Evolutionary conservation across 2,329 filamentous ascomycete species (phyloP).

Genomic region (Aspergillus tanneri): DNA sequence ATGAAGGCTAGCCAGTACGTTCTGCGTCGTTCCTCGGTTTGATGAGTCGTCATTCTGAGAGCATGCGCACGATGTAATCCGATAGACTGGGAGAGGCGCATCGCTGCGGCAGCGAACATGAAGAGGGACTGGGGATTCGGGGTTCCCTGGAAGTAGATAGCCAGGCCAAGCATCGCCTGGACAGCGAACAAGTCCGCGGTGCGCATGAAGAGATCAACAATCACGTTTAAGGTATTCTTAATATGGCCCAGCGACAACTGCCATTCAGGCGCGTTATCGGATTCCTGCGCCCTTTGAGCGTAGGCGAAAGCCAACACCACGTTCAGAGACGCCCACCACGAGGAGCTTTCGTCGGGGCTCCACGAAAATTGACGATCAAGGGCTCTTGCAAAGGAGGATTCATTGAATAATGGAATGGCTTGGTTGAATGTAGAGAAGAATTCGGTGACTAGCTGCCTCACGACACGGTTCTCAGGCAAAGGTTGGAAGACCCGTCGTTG

Average conservation of each 20-base stretch:
- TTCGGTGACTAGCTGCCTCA: slow-evolving; percentile 11
- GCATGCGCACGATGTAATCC: slow-evolving; percentile 20
- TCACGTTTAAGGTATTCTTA: slow-evolving; percentile 21
- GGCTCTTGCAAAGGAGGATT: slow-evolving; percentile 8
- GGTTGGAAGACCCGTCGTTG: slow-evolving; percentile 13
- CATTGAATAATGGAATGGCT: slow-evolving; percentile 14
- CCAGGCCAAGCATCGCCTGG: slow-evolving; percentile 21
- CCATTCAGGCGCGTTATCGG: slow-evolving; percentile 13
- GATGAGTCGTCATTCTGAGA: slow-evolving; percentile 9
- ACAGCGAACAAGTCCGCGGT: slow-evolving; percentile 19
- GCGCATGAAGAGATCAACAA: slow-evolving; percentile 19
- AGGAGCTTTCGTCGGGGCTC: slow-evolving; percentile 21
- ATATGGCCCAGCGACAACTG: slow-evolving; percentile 19
- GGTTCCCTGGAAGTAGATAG: slow-evolving; percentile 25
- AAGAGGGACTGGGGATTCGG: slow-evolving; percentile 24
- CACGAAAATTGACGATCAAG: slow-evolving; percentile 21
- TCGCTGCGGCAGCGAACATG: slow-evolving; percentile 23
- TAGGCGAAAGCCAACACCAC: slow-evolving; percentile 23
- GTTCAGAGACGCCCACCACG: slow-evolving; percentile 22
- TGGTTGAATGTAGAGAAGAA: slow-evolving; percentile 17
- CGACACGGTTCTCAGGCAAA: slow-evolving; percentile 11
- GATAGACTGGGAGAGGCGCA: slow-evolving; percentile 24
- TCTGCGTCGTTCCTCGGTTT: slow-evolving; percentile 19
- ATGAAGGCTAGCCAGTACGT: slow-evolving; percentile 25
- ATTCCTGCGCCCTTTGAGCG: slow-evolving; percentile 13